Evolutionary conservation across 106 monocot genomes (phyloP), one percentile per base, ranked within the genome.

Genomic region (Dendrobium catenatum): DNA sequence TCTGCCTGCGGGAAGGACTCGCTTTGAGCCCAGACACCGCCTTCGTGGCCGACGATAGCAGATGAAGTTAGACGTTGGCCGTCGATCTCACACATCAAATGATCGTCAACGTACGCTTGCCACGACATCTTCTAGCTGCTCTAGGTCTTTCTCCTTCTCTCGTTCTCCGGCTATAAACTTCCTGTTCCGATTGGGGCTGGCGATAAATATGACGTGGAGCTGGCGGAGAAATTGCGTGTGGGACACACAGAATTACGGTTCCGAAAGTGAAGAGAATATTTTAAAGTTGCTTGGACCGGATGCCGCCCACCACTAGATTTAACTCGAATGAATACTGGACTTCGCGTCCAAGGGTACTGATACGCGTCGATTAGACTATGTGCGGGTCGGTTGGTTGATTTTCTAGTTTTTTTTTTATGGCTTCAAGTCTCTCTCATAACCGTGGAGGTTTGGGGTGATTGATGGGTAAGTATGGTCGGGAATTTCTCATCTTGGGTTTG

Each of bases 21-120:
- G 68, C 80, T 80, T 68, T 72, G 68, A 70, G 80, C 46, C 67
- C 80, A 80, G 22, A 80, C 44, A 47, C 80, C 66, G 48, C 80
- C 80, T 41, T 80, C 80, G 49, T 80, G 41, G 68, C 70, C 80
- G 48, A 80, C 41, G 80, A 68, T 80, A 8, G 67, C 80, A 26
- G 80, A 70, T 27, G 80, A 20, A 6, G 80, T 70, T 19, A 80
- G 44, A 68, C 22, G 68, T 46, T 72, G 80, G 70, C 68, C 80
- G 68, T 80, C 80, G 68, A 80, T 72, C 43, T 67, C 68, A 70
- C 80, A 80, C 80, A 80, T 48, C 68, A 80, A 68, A 41, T 80
- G 80, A 27, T 80, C 80, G 59, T 80, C 80, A 27, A 80, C 43
- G 46, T 80, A 80, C 44, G 64, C 40, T 48, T 80, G 67, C 80